Conservation (phyloP, 2,329 filamentous ascomycete genomes). For the Chrysosporium keratinophilum region DNA sequence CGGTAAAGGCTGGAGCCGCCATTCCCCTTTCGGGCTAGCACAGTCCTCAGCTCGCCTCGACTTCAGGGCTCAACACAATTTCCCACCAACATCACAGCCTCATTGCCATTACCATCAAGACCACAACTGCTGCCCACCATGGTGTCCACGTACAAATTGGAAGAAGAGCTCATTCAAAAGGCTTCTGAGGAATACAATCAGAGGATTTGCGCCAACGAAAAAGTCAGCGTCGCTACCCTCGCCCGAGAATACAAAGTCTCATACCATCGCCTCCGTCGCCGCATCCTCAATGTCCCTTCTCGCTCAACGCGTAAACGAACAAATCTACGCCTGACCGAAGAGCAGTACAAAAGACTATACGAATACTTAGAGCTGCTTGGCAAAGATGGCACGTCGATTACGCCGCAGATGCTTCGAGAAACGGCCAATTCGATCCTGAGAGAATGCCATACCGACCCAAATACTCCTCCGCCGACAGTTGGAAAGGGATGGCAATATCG, state of each 20-base stretch:
- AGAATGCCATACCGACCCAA: constrained; percentile 8
- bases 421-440: constrained; percentile 8
- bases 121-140: not conserved
- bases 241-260: constrained; percentile 12
- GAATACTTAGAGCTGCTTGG: constrained; percentile 5
- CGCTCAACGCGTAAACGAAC: constrained; percentile 8
- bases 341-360: constrained; percentile 8
- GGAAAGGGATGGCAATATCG: constrained; percentile 10
- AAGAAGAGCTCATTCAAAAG: constrained; percentile 6
- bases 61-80: no score
- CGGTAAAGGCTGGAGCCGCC: no score
- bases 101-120: no score
- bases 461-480: constrained; percentile 3
- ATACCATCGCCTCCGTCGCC: constrained; percentile 8
- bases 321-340: constrained; percentile 8
- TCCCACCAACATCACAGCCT: no score
- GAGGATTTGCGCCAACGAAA: constrained; percentile 1
- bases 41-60: no score
- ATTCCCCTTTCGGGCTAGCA: no score
- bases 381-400: not conserved
- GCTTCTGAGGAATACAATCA: constrained; percentile 7
- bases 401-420: constrained; percentile 7
- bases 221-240: constrained; percentile 6
- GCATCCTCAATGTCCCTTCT: constrained; percentile 9
- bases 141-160: constrained; percentile 9